phyloP scores from a whole-genome alignment of 441 rosid genomes.

The Mallotus japonicus region DNA sequence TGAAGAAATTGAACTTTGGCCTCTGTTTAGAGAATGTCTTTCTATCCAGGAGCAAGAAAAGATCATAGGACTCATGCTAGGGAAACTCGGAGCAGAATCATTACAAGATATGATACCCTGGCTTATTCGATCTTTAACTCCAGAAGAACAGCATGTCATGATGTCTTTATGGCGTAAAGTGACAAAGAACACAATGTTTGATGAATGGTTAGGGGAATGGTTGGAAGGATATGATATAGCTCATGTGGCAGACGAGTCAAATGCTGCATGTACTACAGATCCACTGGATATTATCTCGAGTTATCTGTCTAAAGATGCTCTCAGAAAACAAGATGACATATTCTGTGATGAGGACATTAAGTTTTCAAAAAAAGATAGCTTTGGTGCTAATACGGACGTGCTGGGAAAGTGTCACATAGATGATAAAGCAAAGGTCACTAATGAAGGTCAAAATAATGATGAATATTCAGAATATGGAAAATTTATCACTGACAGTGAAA shows the following conservation, averaged over 20 bases:
- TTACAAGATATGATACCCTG: constrained; percentile 83
- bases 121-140: constrained; percentile 60
- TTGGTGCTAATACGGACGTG: constrained; percentile 25
- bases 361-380: constrained; percentile 21
- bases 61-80: constrained; percentile 68
- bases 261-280: constrained; percentile 37
- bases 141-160: constrained; percentile 52
- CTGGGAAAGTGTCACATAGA: constrained; percentile 27
- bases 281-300: constrained; percentile 61
- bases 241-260: constrained; percentile 35
- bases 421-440: constrained; percentile 24
- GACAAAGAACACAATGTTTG: constrained; percentile 80
- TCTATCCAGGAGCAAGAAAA: constrained; percentile 73
- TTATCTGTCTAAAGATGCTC: constrained; percentile 48
- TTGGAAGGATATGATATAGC: constrained; percentile 49
- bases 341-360: constrained; percentile 18
- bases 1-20: constrained; percentile 84
- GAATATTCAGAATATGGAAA: constrained; percentile 31
- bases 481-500: constrained; percentile 27
- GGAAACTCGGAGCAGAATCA: constrained; percentile 68
- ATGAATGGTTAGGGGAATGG: constrained; percentile 88
- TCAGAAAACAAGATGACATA: constrained; percentile 22
- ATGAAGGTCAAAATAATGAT: constrained; percentile 29
- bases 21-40: constrained; percentile 60
- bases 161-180: constrained; percentile 67